Percentiles rank a stretch among this genome's conserved stretches.
phyloP scores from a whole-genome alignment of 257 asterid species.

The Solanum paucissectum region DNA sequence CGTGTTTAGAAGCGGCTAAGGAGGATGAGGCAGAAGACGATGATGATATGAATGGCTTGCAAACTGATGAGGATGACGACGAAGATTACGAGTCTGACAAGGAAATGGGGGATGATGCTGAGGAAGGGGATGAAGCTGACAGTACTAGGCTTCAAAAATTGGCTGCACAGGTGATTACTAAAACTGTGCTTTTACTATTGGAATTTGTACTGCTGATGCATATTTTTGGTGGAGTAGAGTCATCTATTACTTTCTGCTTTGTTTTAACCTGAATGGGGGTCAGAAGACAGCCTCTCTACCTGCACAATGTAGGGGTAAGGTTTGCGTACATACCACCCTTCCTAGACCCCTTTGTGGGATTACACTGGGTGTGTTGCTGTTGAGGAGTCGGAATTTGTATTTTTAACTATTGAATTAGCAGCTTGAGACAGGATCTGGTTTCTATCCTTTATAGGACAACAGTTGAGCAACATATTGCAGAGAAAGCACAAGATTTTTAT shows the following conservation, averaged over 20 bases:
- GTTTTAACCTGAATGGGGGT: neutral
- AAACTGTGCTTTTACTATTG: neutral
- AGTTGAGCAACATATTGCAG: neutral
- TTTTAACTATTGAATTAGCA: neutral
- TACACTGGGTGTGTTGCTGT: neutral
- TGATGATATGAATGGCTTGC: slow-evolving; percentile 68
- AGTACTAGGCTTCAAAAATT: slow-evolving; percentile 60
- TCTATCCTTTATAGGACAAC: neutral
- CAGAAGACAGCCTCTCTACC: neutral
- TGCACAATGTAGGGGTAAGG: neutral
- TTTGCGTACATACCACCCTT: neutral
- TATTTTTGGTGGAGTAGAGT: neutral
- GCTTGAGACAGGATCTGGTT: neutral
- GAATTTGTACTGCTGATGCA: neutral
- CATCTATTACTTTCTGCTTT: neutral
- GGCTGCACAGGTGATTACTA: slow-evolving; percentile 71
- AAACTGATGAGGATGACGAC: slow-evolving; percentile 70
- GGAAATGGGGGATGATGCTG: slow-evolving; percentile 90
- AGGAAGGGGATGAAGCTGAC: slow-evolving; percentile 85
- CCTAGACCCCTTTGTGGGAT: neutral
- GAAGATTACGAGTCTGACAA: slow-evolving; percentile 65
- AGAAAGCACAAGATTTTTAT: neutral
- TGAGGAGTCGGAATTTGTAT: neutral
- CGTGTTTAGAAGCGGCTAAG: slow-evolving; percentile 60
- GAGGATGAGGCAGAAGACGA: slow-evolving; percentile 70